phyloP scores from a whole-genome alignment of 176 grass and related monocot genomes.

The Dactylis glomerata region DNA sequence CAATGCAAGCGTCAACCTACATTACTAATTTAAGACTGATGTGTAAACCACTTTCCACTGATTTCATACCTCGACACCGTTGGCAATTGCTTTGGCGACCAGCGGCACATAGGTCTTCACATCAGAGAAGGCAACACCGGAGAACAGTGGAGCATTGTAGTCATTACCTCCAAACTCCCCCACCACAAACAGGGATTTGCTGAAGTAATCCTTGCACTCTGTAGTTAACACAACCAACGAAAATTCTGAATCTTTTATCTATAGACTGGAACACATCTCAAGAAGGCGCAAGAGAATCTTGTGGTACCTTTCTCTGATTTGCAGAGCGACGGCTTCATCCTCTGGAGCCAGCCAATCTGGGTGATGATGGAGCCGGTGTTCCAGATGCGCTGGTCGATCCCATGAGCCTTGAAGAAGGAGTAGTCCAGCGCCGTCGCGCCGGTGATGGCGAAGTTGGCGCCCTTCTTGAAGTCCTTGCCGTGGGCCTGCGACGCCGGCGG shows the following conservation, averaged over 20 bases:
- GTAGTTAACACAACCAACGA: constrained; percentile 1
- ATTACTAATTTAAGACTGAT: background rate
- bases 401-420: constrained; percentile 71
- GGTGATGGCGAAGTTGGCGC: constrained; percentile 94
- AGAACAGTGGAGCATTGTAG: constrained; percentile 92
- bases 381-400: constrained; percentile 67
- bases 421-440: constrained; percentile 71
- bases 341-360: constrained; percentile 84
- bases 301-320: constrained; percentile 45
- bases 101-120: constrained; percentile 73
- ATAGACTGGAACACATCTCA: background rate
- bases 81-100: constrained; percentile 55
- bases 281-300: background rate
- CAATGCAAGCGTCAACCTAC: background rate
- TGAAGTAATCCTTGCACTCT: constrained; percentile 87
- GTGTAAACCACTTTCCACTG: background rate
- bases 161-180: constrained; percentile 96
- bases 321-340: constrained; percentile 83
- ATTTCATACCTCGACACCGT: constrained; percentile 68
- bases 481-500: constrained; percentile 64
- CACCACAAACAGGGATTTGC: constrained; percentile 82
- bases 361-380: constrained; percentile 83
- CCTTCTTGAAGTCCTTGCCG: constrained; percentile 52
- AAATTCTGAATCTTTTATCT: background rate
- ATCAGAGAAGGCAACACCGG: constrained; percentile 49